Evolutionary conservation across 192 early-diverging fungal species (phyloP).

Genomic region (Podila horticola): DNA sequence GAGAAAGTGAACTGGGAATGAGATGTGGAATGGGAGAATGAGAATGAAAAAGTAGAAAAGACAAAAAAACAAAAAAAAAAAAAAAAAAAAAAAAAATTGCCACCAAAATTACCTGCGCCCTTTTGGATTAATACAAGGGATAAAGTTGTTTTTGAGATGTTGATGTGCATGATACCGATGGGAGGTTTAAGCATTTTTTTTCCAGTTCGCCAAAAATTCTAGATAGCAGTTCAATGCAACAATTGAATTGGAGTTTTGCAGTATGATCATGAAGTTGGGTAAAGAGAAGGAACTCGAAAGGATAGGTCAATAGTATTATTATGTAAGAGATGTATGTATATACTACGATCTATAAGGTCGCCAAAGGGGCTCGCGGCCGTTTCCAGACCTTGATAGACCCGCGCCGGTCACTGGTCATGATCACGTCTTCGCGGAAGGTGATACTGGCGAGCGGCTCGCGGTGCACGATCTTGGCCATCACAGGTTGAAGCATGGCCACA

Average conservation of each 20-base stretch:
- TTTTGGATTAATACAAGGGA: too few relatives aligned
- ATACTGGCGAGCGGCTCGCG: constrained; percentile 69
- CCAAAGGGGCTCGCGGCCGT: constrained; percentile 56
- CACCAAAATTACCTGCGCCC: too few relatives aligned
- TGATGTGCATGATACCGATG: too few relatives aligned
- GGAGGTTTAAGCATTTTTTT: too few relatives aligned
- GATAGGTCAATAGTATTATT: too few relatives aligned
- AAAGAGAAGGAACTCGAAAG: not conserved
- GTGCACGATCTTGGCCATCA: constrained; percentile 73
- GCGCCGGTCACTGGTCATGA: constrained; percentile 78
- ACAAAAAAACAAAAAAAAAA: constrained; percentile 10
- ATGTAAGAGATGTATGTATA: too few relatives aligned
- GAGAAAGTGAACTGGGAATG: not conserved
- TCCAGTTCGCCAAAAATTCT: too few relatives aligned
- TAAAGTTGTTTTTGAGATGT: too few relatives aligned
- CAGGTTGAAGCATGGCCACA: constrained; percentile 77
- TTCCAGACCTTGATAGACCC: constrained; percentile 82
- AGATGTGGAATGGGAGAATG: not conserved
- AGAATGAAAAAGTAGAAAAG: not conserved
- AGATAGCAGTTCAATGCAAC: too few relatives aligned
- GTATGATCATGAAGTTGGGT: not conserved
- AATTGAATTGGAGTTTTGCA: too few relatives aligned
- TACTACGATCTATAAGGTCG: too few relatives aligned
- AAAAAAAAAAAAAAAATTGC: too few relatives aligned
- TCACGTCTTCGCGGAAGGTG: constrained; percentile 72